These are phyloP conservation scores for Penicillium nucicola DNA, from an alignment of 495 filamentous ascomycete species.

Conservation along the genomic window DNA sequence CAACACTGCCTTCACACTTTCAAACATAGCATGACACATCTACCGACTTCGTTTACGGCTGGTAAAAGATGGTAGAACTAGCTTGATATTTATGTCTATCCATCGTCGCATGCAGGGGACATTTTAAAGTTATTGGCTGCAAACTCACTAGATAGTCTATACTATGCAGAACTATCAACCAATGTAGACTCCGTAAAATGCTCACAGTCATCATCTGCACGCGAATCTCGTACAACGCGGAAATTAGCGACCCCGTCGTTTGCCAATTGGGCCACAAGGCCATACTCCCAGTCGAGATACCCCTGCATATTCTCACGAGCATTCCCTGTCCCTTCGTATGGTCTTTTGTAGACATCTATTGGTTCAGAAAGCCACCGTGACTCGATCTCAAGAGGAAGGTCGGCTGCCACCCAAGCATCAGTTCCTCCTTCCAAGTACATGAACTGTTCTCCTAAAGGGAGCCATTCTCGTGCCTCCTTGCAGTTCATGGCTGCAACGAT, in stretches of 20 bases:
- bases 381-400: slow-evolving; percentile 17
- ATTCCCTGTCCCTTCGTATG: slow-evolving; percentile 26
- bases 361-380: slow-evolving; percentile 20
- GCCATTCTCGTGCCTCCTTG: neutral
- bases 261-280: slow-evolving; percentile 23
- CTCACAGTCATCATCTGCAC: neutral
- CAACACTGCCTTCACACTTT: too few relatives aligned
- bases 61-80: too few relatives aligned
- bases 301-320: slow-evolving; percentile 26
- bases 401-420: slow-evolving; percentile 17
- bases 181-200: too few relatives aligned
- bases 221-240: slow-evolving; percentile 14
- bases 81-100: too few relatives aligned
- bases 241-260: slow-evolving; percentile 25
- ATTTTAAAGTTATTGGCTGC: too few relatives aligned
- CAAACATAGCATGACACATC: too few relatives aligned
- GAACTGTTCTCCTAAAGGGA: slow-evolving; percentile 3
- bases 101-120: too few relatives aligned
- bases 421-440: slow-evolving; percentile 20
- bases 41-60: too few relatives aligned
- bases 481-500: slow-evolving; percentile 38
- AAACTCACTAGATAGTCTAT: too few relatives aligned
- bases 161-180: too few relatives aligned
- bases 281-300: slow-evolving; percentile 30
- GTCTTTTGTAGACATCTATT: slow-evolving; percentile 26